Evolutionary conservation across 148 eudicot genomes (phyloP), one percentile per base, ranked within the genome.

Genomic region (Heliamphora exappendiculata): DNA sequence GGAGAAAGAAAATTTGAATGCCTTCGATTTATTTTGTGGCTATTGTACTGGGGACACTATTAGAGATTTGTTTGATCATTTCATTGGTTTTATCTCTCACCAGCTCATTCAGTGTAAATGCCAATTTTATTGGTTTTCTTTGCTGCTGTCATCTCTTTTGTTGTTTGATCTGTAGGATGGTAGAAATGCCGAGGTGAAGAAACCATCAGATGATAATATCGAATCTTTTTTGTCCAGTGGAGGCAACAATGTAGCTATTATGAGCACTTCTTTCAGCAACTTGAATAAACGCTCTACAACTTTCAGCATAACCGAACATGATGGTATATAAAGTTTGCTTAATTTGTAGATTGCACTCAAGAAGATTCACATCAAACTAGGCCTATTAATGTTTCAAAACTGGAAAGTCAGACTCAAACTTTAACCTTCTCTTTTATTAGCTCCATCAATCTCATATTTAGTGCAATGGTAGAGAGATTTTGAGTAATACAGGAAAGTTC

Each of bases 251-350:
- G 45, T 17, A 22, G 44, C 49, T 29, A 33, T 50, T 51, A 36
- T 9, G 42, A 45, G 57, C 54, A 17, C 42, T 49, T 50, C 28
- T 16, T 50, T 19, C 59, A 20, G 26, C 74, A 9, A 17, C 16
- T 19, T 49, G 22, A 29, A 50, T 47, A 26, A 7, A 28, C 41
- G 12, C 5, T 33, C 59, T 28, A 7, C 59, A 49, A 7, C 59
- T 47, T 26, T 24, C 74, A 51, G 31, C 62, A 51, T 50, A 22
- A 20, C 34, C 2, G 29, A 34, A 72, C 42, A 34, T 17, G 33
- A 53, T 10, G 63, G 75, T 72, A 72, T 19, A 16, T 33, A 16
- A 58, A 74, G 7, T 55, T 50, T 37, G 36, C 75, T 37, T n/a
- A 71, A 33, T 44, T 71, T n/a, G 7, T 5, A 44, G 44, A 51